phyloP scores from a whole-genome alignment of 352 stramenopile species.

The Pythium scleroteichum region DNA sequence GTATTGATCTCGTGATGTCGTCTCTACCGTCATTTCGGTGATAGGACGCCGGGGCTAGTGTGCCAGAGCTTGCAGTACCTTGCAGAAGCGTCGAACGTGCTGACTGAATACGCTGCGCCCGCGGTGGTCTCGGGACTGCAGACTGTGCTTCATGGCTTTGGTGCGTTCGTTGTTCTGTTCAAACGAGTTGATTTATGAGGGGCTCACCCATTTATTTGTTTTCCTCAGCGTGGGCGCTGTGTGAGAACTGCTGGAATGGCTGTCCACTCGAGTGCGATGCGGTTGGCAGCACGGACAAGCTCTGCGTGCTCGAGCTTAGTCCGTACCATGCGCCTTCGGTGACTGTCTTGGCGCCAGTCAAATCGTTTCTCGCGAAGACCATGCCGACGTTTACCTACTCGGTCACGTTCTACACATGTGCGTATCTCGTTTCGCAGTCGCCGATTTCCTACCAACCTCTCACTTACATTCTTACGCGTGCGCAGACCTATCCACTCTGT shows the following conservation, averaged over 20 bases:
- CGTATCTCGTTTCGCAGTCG: constrained; percentile 19
- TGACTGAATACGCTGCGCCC: constrained; percentile 40
- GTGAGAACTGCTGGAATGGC: constrained; percentile 70
- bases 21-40: too few species aligned
- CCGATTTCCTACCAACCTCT: constrained; percentile 1
- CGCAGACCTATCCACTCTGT: constrained; percentile 66
- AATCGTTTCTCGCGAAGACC: constrained; percentile 57
- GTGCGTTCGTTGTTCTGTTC: constrained; percentile 37
- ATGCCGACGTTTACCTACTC: constrained; percentile 49
- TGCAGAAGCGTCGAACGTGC: constrained; percentile 38
- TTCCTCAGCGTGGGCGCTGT: constrained; percentile 54
- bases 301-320: constrained; percentile 65
- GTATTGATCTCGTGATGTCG: neutral
- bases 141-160: constrained; percentile 39
- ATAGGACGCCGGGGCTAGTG: constrained; percentile 51
- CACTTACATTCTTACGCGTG: neutral
- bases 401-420: constrained; percentile 72
- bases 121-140: constrained; percentile 44
- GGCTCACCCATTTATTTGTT: neutral
- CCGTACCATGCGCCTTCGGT: constrained; percentile 82
- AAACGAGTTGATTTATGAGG: too few species aligned
- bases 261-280: constrained; percentile 58
- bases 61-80: constrained; percentile 55
- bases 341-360: constrained; percentile 50
- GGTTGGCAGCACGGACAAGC: constrained; percentile 25